A percentile compares a stretch with the other conserved stretches of the same genome.
Conservation (phyloP, 2,329 filamentous ascomycete species). For the Alternaria tenuissima region DNA sequence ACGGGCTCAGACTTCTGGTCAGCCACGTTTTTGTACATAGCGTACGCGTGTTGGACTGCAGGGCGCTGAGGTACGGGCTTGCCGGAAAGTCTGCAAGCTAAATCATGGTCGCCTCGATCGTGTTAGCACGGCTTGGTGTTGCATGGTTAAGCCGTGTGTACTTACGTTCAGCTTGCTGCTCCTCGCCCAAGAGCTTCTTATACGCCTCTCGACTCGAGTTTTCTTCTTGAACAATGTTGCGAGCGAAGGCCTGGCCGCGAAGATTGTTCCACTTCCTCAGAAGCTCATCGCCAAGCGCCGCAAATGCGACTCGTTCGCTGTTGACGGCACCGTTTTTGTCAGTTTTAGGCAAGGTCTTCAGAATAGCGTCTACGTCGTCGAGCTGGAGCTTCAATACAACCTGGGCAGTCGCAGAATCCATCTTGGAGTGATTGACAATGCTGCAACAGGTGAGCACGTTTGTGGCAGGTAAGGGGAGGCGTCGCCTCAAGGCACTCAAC, state of each 20-base stretch:
- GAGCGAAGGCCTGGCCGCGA: not conserved
- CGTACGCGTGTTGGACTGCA: not conserved
- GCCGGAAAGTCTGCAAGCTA: constrained; percentile 18
- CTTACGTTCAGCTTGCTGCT: not conserved
- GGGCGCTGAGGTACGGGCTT: constrained; percentile 1
- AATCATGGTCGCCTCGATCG: constrained; percentile 17
- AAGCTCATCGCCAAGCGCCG: not conserved
- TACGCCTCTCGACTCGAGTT: not conserved
- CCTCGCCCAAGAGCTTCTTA: not conserved
- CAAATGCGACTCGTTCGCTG: constrained; percentile 6
- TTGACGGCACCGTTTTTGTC: not conserved
- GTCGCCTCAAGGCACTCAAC: too few relatives aligned
- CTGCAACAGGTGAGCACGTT: too few relatives aligned
- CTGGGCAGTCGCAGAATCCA: not conserved
- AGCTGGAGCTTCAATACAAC: constrained; percentile 23
- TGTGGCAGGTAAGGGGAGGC: too few relatives aligned
- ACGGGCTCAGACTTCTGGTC: not conserved
- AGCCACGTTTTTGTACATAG: not conserved
- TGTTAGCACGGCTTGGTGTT: not conserved
- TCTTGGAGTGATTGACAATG: not conserved
- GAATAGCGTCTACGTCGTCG: constrained; percentile 17
- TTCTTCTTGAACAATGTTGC: not conserved
- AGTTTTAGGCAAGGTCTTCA: constrained; percentile 4
- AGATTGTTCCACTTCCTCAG: not conserved
- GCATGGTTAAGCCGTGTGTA: not conserved